These are phyloP conservation scores for Boletus rubescentipes DNA, from an alignment of 768 basidiomycete genomes.

Conservation along the genomic window DNA sequence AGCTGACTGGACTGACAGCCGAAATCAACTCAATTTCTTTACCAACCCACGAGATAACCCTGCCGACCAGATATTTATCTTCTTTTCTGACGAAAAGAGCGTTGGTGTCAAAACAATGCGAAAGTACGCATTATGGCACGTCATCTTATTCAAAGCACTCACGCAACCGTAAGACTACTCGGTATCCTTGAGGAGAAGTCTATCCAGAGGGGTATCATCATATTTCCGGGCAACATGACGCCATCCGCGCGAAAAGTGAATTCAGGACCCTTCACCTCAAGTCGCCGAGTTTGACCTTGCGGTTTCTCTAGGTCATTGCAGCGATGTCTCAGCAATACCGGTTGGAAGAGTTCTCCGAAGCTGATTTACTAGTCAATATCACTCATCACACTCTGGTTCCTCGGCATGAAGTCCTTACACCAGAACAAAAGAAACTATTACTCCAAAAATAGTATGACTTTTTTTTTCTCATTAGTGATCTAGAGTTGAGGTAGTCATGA, in stretches of 20 bases:
- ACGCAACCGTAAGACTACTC: constrained; percentile 60
- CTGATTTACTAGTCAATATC: constrained; percentile 96
- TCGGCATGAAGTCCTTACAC: constrained; percentile 80
- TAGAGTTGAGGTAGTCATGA: constrained; percentile 4
- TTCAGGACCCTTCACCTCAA: neutral
- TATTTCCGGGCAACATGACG: constrained; percentile 96
- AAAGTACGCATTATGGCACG: constrained; percentile 57
- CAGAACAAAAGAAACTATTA: constrained; percentile 83
- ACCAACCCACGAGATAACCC: constrained; percentile 69
- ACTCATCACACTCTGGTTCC: constrained; percentile 95
- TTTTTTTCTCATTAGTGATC: neutral
- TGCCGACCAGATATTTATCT: constrained; percentile 84
- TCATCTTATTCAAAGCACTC: constrained; percentile 4
- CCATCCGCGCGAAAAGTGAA: constrained; percentile 91
- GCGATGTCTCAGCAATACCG: constrained; percentile 85
- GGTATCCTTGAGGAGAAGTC: constrained; percentile 88
- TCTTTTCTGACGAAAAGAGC: constrained; percentile 93
- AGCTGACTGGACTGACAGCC: constrained; percentile 47
- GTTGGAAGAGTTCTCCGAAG: constrained; percentile 95
- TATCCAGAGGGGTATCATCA: constrained; percentile 89
- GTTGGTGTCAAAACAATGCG: constrained; percentile 98
- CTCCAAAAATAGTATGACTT: constrained; percentile 92
- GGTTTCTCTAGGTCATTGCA: constrained; percentile 70
- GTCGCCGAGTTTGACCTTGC: neutral
- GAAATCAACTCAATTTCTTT: constrained; percentile 87